phyloP scores from a whole-genome alignment of 768 basidiomycete genomes.

The Omphalotus guepiniiformis region DNA sequence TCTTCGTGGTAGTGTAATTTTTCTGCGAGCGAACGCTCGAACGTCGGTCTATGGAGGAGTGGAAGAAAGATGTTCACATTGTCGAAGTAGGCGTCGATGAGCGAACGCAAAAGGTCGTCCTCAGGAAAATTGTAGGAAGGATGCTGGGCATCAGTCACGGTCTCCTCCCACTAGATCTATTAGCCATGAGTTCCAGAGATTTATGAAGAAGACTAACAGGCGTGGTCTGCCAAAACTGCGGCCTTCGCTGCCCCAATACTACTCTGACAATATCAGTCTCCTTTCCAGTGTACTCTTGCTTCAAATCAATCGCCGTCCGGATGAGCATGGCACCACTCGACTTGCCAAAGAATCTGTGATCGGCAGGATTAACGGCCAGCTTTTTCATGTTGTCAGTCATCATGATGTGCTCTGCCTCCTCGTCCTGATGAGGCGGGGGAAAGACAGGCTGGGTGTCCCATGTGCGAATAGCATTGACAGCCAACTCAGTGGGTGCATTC shows the following conservation, averaged over 20 bases:
- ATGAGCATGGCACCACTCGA: slow-evolving; percentile 49
- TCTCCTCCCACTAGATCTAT: slow-evolving; percentile 33
- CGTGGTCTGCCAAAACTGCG: slow-evolving; percentile 16
- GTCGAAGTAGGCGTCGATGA: slow-evolving; percentile 66
- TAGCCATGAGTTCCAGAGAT: background rate
- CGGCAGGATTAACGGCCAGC: slow-evolving; percentile 28
- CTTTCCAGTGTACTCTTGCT: slow-evolving; percentile 48
- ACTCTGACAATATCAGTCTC: slow-evolving; percentile 17
- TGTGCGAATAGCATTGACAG: slow-evolving; percentile 25
- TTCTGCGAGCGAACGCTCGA: slow-evolving; percentile 46
- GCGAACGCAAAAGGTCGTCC: slow-evolving; percentile 39
- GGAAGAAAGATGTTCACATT: slow-evolving; percentile 56
- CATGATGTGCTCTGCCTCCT: slow-evolving; percentile 32
- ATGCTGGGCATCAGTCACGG: slow-evolving; percentile 8
- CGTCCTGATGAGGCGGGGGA: slow-evolving; percentile 14
- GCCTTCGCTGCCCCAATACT: slow-evolving; percentile 13
- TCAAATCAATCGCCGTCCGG: slow-evolving; percentile 53
- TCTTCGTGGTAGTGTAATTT: slow-evolving; percentile 47
- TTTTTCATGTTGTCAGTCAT: slow-evolving; percentile 33
- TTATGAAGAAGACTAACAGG: slow-evolving; percentile 17
- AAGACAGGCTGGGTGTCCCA: background rate
- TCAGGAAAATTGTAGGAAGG: slow-evolving; percentile 44
- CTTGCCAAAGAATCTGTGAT: slow-evolving; percentile 51
- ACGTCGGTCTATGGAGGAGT: slow-evolving; percentile 69
- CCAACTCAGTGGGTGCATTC: slow-evolving; percentile 11